These are phyloP conservation scores for Chaetomium cochliodes DNA, from an alignment of 495 filamentous ascomycete species.

Conservation along the genomic window DNA sequence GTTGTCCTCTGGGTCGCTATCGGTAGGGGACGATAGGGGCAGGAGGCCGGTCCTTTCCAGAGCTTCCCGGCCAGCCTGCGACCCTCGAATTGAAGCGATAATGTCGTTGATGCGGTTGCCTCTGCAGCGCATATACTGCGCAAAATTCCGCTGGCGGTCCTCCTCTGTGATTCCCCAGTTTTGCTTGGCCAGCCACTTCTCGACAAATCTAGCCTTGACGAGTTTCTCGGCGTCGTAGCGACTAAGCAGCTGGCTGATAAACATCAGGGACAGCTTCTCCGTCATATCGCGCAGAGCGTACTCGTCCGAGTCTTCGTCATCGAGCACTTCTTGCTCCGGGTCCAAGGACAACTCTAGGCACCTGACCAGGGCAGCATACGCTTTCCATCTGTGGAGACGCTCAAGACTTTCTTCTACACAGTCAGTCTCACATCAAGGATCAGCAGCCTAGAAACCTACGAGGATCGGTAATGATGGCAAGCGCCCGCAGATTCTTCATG, in stretches of 20 bases:
- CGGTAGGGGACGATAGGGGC: slow-evolving; percentile 21
- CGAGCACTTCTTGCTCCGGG: slow-evolving; percentile 48
- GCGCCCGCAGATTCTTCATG: slow-evolving; percentile 48
- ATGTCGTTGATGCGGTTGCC: slow-evolving; percentile 50
- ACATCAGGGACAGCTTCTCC: slow-evolving; percentile 52
- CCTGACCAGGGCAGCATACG: slow-evolving; percentile 53
- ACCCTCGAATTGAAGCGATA: slow-evolving; percentile 38
- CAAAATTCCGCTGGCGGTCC: slow-evolving; percentile 48
- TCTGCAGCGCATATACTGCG: slow-evolving; percentile 41
- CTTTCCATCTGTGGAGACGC: slow-evolving; percentile 42
- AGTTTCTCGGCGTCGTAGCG: slow-evolving; percentile 44
- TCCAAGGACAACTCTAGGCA: slow-evolving; percentile 53
- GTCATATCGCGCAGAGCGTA: slow-evolving; percentile 52
- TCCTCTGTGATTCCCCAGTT: slow-evolving; percentile 51
- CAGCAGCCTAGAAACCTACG: slow-evolving; percentile 23
- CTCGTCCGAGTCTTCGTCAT: slow-evolving; percentile 51
- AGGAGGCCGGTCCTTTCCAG: slow-evolving; percentile 44
- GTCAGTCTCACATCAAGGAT: background rate
- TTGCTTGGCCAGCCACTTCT: slow-evolving; percentile 57
- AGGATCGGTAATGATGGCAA: slow-evolving; percentile 39
- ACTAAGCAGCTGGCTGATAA: slow-evolving; percentile 46
- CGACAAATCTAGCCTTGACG: slow-evolving; percentile 51
- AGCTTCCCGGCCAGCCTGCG: slow-evolving; percentile 41
- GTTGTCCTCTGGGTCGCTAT: slow-evolving; percentile 23
- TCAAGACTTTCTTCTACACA: slow-evolving; percentile 29